Percentiles rank a stretch among this genome's conserved stretches.
phyloP scores from a whole-genome alignment of 2,329 filamentous ascomycete genomes.

The Fusarium staphyleae region DNA sequence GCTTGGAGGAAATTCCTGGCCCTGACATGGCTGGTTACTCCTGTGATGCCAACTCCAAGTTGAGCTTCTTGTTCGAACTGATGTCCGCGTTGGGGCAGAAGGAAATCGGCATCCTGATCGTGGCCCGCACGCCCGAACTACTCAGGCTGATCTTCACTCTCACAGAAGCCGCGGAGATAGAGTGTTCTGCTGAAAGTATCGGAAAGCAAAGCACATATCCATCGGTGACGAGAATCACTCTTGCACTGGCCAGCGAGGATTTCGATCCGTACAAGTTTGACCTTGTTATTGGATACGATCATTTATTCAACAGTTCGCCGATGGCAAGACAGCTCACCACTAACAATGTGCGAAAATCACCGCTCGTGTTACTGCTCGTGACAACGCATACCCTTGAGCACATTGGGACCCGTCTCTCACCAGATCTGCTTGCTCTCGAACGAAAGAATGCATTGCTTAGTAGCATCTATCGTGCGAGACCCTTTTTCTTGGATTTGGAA shows the following conservation, averaged over 20 bases:
- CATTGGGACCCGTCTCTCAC: slow-evolving; percentile 55
- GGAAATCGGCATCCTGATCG: slow-evolving; percentile 59
- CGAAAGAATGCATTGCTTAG: slow-evolving; percentile 55
- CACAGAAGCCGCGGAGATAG: slow-evolving; percentile 50
- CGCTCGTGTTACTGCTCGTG: slow-evolving; percentile 58
- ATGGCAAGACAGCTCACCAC: slow-evolving; percentile 34
- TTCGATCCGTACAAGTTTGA: slow-evolving; percentile 53
- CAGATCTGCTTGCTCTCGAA: slow-evolving; percentile 49
- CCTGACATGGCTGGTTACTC: slow-evolving; percentile 59
- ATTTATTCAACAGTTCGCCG: slow-evolving; percentile 53
- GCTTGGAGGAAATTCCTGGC: slow-evolving; percentile 48
- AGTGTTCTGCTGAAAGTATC: slow-evolving; percentile 46
- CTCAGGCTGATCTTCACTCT: slow-evolving; percentile 61
- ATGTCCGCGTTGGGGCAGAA: slow-evolving; percentile 48
- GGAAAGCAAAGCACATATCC: slow-evolving; percentile 41
- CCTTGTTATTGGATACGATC: slow-evolving; percentile 62
- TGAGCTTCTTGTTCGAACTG: slow-evolving; percentile 65
- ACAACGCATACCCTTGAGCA: slow-evolving; percentile 64
- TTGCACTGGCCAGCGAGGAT: slow-evolving; percentile 52
- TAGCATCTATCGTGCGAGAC: slow-evolving; percentile 47
- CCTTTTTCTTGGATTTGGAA: slow-evolving; percentile 52
- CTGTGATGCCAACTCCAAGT: slow-evolving; percentile 65
- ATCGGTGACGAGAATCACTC: slow-evolving; percentile 51
- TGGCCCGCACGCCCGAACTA: slow-evolving; percentile 58
- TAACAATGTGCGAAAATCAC: slow-evolving; percentile 41